Conservation (phyloP, 192 early-diverging fungal genomes). For the Gigaspora rosea region DNA sequence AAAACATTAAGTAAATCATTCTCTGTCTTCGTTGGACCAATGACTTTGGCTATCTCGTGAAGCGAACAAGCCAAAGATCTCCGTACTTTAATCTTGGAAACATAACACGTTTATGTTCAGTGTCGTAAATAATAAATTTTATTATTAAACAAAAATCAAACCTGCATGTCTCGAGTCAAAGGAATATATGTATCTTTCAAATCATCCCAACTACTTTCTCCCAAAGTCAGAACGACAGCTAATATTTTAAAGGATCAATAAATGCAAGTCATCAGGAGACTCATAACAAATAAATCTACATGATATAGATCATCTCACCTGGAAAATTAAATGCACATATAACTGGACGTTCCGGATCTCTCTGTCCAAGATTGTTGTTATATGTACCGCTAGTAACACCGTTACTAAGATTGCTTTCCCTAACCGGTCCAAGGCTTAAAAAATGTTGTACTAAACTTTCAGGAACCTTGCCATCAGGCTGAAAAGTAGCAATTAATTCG, state of each 20-base stretch:
- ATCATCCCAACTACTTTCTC: conserved; percentile 58
- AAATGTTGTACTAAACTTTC: conserved; percentile 53
- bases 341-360: conserved; percentile 54
- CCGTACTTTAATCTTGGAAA: conserved; percentile 51
- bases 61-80: conserved; percentile 61
- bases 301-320: conserved; percentile 27
- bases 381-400: neutral
- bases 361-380: conserved; percentile 36
- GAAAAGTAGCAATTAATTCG: conserved; percentile 58
- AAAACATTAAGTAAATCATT: conserved; percentile 56
- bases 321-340: conserved; percentile 65
- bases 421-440: conserved; percentile 46
- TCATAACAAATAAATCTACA: neutral
- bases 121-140: conserved; percentile 16
- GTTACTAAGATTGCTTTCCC: neutral
- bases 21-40: conserved; percentile 57
- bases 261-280: neutral
- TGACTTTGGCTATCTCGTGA: conserved; percentile 58
- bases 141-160: neutral
- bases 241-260: conserved; percentile 2
- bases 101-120: conserved; percentile 31
- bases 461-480: conserved; percentile 49
- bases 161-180: conserved; percentile 44
- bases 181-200: conserved; percentile 51
- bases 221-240: conserved; percentile 60